Conservation (phyloP, 352 stramenopile species). For the Globisporangium viniferum region DNA sequence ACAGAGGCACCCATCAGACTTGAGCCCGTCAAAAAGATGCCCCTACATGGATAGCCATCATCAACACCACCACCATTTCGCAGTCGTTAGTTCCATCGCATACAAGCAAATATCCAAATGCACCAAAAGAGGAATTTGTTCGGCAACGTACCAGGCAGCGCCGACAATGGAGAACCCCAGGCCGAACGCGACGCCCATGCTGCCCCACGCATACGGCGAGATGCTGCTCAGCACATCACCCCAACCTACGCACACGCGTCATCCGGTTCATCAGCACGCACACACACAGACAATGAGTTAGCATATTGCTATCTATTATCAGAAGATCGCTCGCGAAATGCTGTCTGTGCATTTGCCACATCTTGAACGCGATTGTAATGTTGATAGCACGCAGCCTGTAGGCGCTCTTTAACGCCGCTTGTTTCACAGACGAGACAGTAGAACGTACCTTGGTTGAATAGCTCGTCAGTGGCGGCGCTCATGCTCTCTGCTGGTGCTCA, state of each 20-base stretch:
- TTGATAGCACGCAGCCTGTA: neutral
- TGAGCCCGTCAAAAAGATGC: slow-evolving; percentile 93
- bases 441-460: slow-evolving; percentile 82
- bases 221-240: slow-evolving; percentile 97
- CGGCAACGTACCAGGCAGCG: slow-evolving; percentile 85
- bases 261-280: neutral
- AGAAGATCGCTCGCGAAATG: neutral
- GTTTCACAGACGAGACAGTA: neutral
- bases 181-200: slow-evolving; percentile 96
- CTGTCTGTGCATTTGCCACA: neutral
- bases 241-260: slow-evolving; percentile 51
- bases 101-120: neutral
- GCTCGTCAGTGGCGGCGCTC: slow-evolving; percentile 74
- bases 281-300: neutral
- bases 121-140: neutral
- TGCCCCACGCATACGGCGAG: slow-evolving; percentile 97
- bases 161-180: slow-evolving; percentile 97
- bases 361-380: neutral
- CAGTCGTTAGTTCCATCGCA: slow-evolving; percentile 3
- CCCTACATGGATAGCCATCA: slow-evolving; percentile 35
- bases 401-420: neutral
- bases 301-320: neutral
- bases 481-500: slow-evolving; percentile 29
- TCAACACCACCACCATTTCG: neutral
- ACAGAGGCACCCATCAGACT: slow-evolving; percentile 97